Evolutionary conservation across 164 flowering plant species (phyloP).

Genomic region (Chimonanthus salicifolius): DNA sequence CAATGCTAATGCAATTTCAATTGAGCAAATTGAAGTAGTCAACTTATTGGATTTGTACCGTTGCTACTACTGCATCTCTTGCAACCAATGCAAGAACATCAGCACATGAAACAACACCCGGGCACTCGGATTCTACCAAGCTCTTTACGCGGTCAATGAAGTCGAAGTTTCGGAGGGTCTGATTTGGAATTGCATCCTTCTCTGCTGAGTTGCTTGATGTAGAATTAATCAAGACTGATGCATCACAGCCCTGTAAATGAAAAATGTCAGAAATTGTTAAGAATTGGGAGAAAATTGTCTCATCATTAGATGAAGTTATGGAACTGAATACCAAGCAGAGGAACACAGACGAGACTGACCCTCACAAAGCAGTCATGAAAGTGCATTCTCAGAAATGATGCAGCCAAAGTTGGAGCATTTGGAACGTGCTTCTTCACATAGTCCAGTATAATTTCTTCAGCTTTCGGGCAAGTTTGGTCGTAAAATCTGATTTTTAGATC

Average conservation of each 20-base stretch:
- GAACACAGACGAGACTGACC: constrained; percentile 28
- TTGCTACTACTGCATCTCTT: constrained; percentile 63
- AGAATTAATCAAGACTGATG: constrained; percentile 61
- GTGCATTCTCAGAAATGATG: constrained; percentile 62
- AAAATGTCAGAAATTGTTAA: background rate
- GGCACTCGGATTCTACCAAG: constrained; percentile 67
- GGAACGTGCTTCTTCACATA: constrained; percentile 53
- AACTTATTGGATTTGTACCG: constrained; percentile 29
- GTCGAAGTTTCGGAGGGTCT: constrained; percentile 57
- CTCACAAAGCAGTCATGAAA: constrained; percentile 93
- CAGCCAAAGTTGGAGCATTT: constrained; percentile 64
- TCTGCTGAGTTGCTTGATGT: constrained; percentile 58
- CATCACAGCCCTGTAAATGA: constrained; percentile 83
- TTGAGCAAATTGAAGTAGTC: background rate
- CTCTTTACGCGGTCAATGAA: constrained; percentile 77
- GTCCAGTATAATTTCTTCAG: constrained; percentile 57
- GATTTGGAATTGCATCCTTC: constrained; percentile 54
- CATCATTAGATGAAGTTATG: background rate
- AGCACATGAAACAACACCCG: constrained; percentile 86
- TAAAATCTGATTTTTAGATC: constrained; percentile 51
- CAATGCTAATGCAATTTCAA: background rate
- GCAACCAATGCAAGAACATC: constrained; percentile 68
- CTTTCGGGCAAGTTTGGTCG: constrained; percentile 60
- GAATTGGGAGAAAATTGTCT: background rate
- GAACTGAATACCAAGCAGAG: background rate